Conservation (phyloP, 768 basidiomycete species). For the Tephrocybe sp. region DNA sequence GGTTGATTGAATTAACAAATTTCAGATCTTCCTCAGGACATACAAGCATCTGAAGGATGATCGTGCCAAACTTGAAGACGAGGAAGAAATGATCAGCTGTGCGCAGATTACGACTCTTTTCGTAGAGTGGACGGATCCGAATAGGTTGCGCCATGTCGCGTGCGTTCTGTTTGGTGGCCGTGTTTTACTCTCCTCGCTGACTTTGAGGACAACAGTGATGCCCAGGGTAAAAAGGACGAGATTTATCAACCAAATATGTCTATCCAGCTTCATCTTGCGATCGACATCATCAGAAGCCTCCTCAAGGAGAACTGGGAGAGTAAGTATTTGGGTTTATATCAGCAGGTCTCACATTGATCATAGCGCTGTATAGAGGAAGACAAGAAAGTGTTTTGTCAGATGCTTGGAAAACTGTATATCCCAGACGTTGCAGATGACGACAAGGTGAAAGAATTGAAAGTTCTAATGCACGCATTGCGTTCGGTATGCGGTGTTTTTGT, state of each 20-base stretch:
- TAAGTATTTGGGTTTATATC: conserved; percentile 30
- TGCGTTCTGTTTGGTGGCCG: conserved; percentile 1
- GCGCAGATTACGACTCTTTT: conserved; percentile 61
- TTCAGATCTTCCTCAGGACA: conserved; percentile 53
- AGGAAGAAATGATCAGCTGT: conserved; percentile 55
- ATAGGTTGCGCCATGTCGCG: conserved; percentile 44
- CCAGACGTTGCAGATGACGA: conserved; percentile 71
- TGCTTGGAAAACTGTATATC: conserved; percentile 62
- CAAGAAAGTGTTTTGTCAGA: conserved; percentile 60
- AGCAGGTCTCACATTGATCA: conserved; percentile 20
- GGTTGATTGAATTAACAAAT: neutral
- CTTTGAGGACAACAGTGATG: conserved; percentile 14
- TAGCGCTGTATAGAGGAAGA: conserved; percentile 50
- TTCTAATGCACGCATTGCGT: conserved; percentile 58
- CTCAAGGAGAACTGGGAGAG: conserved; percentile 49
- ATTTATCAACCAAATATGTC: conserved; percentile 22
- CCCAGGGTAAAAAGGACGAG: conserved; percentile 25
- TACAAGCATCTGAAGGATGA: conserved; percentile 48
- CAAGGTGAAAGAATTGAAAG: conserved; percentile 59
- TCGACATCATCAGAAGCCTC: conserved; percentile 42
- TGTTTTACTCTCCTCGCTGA: neutral
- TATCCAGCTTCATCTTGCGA: conserved; percentile 49
- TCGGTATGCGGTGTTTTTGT: conserved; percentile 37
- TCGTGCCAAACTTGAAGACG: conserved; percentile 50
- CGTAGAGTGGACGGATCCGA: conserved; percentile 75